Evolutionary conservation across 805 yeast species (phyloP).

Genomic region (Vanderwaltozyma yarrowii): DNA sequence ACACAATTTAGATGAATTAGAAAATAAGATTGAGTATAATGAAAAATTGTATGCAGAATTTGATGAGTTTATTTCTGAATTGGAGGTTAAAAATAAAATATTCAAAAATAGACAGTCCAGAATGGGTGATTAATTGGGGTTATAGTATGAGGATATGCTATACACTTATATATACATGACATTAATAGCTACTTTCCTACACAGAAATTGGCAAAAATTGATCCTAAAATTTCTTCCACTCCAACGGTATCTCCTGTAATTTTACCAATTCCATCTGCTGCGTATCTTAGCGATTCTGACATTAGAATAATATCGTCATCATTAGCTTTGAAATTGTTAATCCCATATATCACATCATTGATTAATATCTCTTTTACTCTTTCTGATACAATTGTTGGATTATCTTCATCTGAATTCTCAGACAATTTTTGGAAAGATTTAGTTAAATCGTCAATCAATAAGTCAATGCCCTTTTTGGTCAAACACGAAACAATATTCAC

Average conservation of each 20-base stretch:
- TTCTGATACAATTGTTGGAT: conserved; percentile 63
- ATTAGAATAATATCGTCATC: conserved; percentile 70
- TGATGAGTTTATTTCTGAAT: conserved; percentile 50
- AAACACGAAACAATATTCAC: conserved; percentile 50
- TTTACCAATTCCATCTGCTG: conserved; percentile 82
- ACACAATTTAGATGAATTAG: conserved; percentile 23
- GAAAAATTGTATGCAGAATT: conserved; percentile 44
- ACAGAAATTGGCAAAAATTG: conserved; percentile 85
- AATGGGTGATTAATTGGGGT: not conserved
- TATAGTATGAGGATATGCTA: too few species aligned
- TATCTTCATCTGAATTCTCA: conserved; percentile 35
- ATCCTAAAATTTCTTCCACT: conserved; percentile 82
- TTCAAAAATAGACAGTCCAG: conserved; percentile 12
- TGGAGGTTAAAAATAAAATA: conserved; percentile 35
- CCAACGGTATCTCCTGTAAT: conserved; percentile 87
- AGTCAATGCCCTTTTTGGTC: conserved; percentile 44
- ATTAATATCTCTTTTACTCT: conserved; percentile 64
- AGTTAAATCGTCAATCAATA: conserved; percentile 36
- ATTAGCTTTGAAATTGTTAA: conserved; percentile 51
- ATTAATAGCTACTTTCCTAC: conserved; percentile 88
- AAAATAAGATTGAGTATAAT: conserved; percentile 31
- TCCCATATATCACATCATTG: conserved; percentile 70
- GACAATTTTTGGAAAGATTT: conserved; percentile 40
- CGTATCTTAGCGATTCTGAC: conserved; percentile 58
- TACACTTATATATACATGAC: too few species aligned